Evolutionary conservation across 2,329 filamentous ascomycete species (phyloP).

Genomic region (Alternaria ventricosa): DNA sequence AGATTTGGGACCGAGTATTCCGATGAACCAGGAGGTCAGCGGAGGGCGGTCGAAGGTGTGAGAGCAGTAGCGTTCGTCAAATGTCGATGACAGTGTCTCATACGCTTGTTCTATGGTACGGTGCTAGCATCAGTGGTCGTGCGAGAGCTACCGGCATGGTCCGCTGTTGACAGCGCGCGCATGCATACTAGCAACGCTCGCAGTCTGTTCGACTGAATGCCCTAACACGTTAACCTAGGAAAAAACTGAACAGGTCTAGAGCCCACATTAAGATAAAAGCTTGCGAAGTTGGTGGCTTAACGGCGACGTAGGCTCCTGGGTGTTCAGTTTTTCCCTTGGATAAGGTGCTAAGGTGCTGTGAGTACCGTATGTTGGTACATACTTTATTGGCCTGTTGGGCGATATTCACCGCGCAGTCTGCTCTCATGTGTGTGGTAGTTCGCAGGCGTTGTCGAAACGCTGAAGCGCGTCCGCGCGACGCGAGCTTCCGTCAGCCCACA

Average conservation of each 20-base stretch:
- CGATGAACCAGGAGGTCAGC: background rate
- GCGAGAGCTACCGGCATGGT: background rate
- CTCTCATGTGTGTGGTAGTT: background rate
- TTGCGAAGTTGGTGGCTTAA: too few relatives aligned
- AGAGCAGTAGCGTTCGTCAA: background rate
- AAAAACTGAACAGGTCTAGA: too few relatives aligned
- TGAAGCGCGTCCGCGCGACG: background rate
- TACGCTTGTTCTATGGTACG: background rate
- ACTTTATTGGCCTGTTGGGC: background rate
- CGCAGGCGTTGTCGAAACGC: background rate
- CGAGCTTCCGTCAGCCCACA: background rate
- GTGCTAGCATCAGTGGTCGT: background rate
- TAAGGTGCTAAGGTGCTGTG: background rate
- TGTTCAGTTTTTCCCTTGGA: too few relatives aligned
- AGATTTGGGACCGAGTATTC: background rate
- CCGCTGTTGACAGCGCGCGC: background rate
- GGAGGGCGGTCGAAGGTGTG: background rate
- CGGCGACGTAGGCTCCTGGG: too few relatives aligned
- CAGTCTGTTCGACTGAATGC: background rate
- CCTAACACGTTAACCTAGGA: background rate
- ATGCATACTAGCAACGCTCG: background rate
- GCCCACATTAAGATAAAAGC: too few relatives aligned
- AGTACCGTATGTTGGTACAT: background rate
- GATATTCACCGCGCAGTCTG: background rate
- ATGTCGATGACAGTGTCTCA: background rate